phyloP scores from a whole-genome alignment of 2,329 filamentous ascomycete genomes.

The Verticillium dahliae region DNA sequence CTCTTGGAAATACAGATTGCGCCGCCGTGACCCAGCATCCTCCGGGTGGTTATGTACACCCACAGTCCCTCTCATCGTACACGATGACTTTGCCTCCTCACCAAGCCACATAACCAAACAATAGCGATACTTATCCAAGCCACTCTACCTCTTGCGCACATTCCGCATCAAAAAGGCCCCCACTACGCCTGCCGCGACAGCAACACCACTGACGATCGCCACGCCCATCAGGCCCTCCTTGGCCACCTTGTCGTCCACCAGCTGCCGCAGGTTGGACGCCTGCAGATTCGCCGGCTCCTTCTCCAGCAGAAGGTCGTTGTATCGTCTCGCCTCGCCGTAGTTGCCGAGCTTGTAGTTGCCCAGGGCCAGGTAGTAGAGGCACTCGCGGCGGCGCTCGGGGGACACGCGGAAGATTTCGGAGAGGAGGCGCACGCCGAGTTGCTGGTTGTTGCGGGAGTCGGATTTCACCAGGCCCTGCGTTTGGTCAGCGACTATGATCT shows the following conservation, averaged over 20 bases:
- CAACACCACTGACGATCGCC: slow-evolving; percentile 88
- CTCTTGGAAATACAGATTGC: background rate
- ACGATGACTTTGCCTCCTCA: background rate
- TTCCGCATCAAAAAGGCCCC: slow-evolving; percentile 82
- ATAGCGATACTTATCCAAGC: background rate
- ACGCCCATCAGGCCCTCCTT: slow-evolving; percentile 92
- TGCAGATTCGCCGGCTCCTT: slow-evolving; percentile 90
- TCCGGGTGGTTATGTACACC: background rate
- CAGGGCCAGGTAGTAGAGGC: slow-evolving; percentile 93
- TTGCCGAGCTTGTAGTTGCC: slow-evolving; percentile 98
- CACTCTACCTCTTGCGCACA: slow-evolving; percentile 48
- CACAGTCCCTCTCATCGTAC: background rate
- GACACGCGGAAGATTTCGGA: slow-evolving; percentile 94
- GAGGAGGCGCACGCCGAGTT: slow-evolving; percentile 87
- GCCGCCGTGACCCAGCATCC: background rate
- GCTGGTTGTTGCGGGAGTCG: slow-evolving; percentile 73
- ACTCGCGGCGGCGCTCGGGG: slow-evolving; percentile 90
- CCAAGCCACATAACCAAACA: background rate
- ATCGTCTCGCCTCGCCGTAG: slow-evolving; percentile 88
- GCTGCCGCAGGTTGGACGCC: slow-evolving; percentile 72
- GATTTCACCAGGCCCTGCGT: slow-evolving; percentile 90
- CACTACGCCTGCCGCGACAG: slow-evolving; percentile 87
- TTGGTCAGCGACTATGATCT: background rate
- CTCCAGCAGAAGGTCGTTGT: slow-evolving; percentile 88
- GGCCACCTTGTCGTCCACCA: slow-evolving; percentile 95